Base-by-base conservation (phyloP, 768 basidiomycete genomes). In the Suillus alpinus region DNA sequence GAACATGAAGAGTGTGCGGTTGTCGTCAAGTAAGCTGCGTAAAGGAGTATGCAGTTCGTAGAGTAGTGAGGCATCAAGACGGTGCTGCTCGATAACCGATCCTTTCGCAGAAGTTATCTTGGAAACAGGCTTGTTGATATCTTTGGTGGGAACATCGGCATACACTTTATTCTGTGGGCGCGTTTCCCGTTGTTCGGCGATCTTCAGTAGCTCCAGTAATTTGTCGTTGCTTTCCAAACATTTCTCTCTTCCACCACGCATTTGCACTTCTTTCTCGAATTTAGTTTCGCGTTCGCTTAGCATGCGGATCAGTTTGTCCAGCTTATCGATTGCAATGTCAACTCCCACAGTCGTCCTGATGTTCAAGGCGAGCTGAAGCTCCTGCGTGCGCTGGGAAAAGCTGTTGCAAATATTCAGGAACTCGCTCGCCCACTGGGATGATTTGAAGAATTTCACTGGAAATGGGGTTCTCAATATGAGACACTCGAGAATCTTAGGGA, bases 321-420 rank as follows among this genome's bases (percentile, higher is more conserved):
- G 52, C 23, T 37, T 37, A 16, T 53, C 36, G 4, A 53, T 75
- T 2, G 73, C 73, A 6, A 63, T 57, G 57, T 80, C 77, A 16
- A 79, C 70, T 1, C 73, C 75, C 14, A 67, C 55, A 0, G 72
- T 72, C 3, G 76, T 77, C 62, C 81, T 77, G 37, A 81, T 63
- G 1, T 72, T 59, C 1, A 84, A 64, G 0, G 73, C 73, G 12
- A 77, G 66, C 43, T 76, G 68, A 16, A 83, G 70, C 3, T 75
- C 71, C 34, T 69, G 63, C 14, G 73, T 70, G 50, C 77, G 72
- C 13, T 76, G 67, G 18, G 67, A 63, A 65, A 83, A 83, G 6
- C 44, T 57, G 6, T 63, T 64, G 7, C 65, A 69, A 56, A 69
- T 78, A 2, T 68, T 71, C 0, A 76, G 65, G 1, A 84, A 73